Base-by-base conservation (phyloP, 192 early-diverging fungal genomes). In the Pilobolus umbonatus region DNA sequence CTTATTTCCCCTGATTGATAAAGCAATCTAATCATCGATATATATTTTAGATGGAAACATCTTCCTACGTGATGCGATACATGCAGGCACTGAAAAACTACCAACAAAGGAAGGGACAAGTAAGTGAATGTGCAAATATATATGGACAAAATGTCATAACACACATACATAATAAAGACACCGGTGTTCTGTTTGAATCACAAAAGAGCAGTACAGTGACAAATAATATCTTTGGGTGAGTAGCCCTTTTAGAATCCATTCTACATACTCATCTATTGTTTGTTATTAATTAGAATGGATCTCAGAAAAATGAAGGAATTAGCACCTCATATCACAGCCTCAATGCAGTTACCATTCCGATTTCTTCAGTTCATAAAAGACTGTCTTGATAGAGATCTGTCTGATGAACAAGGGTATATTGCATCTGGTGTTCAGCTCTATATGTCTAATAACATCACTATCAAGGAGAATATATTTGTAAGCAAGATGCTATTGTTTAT, bases 201-300 rank as follows among this genome's bases (percentile, higher is more conserved):
- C 47, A 58, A 30, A 29, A 48, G 5, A 40, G 44, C 17, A 57
- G 63, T 44, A 21, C 58, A 10, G 25, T 65, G 11, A 42, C 47
- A n/a, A 58, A 65, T 19, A 65, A 65, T 48, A 65, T 65, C 38
- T 57, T 65, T 38, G 63, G 63, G 63, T 57, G 51, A 50, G 32
- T 49, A n/a, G 11, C 17, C 7, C 36, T 32, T 32, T 17, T 22
- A 32, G 15, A 15, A n/a, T 4, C 9, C 36, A 28, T 25, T 48
- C 30, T 39, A 19, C 4, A 39, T 7, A 14, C 17, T 24, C 12
- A 17, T 38, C 6, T 25, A 25, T 0, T 11, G 14, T 25, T 15
- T 55, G n/a, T 25, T 26, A 39, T 14, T 60, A 11, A 17, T 8
- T 39, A 65, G 63, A 17, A 65, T 65, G 26, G 63, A 65, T 36